Conservation (phyloP, 2,329 filamentous ascomycete genomes). For the Paracorniculantispora psalliotae region DNA sequence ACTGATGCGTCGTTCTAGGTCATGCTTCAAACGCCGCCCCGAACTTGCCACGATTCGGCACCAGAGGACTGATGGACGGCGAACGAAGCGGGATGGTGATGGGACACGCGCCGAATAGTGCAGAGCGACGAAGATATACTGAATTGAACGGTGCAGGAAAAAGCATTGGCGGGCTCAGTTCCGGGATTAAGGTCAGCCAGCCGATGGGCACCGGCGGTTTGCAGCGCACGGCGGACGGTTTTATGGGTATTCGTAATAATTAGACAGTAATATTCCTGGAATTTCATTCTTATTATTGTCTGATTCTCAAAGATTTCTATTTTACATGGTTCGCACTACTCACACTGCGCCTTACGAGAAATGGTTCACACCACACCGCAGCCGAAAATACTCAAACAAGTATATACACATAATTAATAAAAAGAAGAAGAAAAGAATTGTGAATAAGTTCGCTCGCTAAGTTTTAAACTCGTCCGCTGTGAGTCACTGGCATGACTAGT, state of each 20-base stretch:
- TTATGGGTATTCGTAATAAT: not conserved
- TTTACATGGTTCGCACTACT: no score
- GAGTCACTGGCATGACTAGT: no score
- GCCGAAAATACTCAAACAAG: no score
- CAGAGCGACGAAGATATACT: not conserved
- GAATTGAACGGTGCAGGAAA: not conserved
- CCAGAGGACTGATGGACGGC: not conserved
- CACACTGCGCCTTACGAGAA: no score
- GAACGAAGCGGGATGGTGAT: not conserved
- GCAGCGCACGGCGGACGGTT: not conserved
- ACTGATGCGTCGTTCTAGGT: not conserved
- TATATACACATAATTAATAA: no score
- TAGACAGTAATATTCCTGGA: no score
- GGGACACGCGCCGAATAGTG: constrained; percentile 2
- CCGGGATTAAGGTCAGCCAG: constrained; percentile 16
- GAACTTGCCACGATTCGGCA: not conserved
- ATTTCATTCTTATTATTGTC: no score
- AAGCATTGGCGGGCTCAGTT: constrained; percentile 10
- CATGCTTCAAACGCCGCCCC: not conserved
- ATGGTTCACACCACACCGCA: no score
- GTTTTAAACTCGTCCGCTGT: no score
- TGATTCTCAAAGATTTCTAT: no score
- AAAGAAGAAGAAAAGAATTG: no score
- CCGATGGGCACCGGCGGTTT: constrained; percentile 20
- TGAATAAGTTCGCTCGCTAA: no score